phyloP scores from a whole-genome alignment of 1,284 basidiomycete species.

The Boletus nobilissimus region DNA sequence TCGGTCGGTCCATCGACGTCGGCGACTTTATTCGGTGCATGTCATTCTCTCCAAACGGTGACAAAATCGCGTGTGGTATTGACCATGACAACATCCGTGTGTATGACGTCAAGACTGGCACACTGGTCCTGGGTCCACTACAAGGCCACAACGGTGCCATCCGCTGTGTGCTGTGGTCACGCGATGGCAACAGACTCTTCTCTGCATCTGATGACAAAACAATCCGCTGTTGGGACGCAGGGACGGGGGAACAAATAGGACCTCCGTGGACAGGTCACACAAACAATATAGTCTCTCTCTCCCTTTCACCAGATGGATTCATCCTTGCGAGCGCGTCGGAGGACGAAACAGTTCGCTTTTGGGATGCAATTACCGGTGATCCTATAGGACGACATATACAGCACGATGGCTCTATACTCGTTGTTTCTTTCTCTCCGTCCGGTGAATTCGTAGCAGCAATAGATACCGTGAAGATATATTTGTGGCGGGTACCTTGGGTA shows the following conservation, averaged over 20 bases:
- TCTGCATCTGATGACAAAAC: not conserved
- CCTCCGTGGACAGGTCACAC: not conserved
- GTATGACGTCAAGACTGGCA: not conserved
- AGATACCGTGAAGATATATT: not conserved
- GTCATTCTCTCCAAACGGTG: not conserved
- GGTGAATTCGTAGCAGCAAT: not conserved
- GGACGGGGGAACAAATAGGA: not conserved
- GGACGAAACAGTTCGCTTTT: too few relatives aligned
- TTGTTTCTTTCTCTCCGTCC: not conserved
- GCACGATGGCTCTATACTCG: not conserved
- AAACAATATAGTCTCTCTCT: not conserved
- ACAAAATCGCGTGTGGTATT: not conserved
- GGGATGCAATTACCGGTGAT: not conserved
- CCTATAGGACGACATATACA: not conserved
- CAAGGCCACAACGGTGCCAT: not conserved
- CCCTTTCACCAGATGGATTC: not conserved
- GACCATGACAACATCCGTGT: not conserved
- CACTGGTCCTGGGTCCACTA: not conserved
- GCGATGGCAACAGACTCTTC: not conserved
- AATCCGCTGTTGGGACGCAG: not conserved
- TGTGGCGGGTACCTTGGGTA: not conserved
- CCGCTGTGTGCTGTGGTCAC: not conserved
- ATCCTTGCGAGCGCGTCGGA: not conserved
- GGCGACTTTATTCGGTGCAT: not conserved
- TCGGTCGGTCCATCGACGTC: not conserved